These are phyloP conservation scores for Picea glauca DNA, from an alignment of 75 land plant species.

Conservation along the genomic window DNA sequence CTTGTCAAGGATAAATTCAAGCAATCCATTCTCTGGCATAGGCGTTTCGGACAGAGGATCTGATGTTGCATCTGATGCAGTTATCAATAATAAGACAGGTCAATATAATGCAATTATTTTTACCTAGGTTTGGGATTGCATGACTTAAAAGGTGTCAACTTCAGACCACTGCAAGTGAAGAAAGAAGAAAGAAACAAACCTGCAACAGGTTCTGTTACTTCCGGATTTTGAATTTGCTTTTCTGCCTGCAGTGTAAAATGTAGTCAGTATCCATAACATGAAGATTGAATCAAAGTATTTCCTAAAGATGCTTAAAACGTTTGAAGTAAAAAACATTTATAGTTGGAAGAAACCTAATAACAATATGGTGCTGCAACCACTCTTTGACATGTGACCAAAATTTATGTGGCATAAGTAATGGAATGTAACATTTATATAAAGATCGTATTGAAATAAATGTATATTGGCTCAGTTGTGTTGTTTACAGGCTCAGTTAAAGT, in stretches of 20 bases:
- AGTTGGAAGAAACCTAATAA: background rate
- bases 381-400: no score
- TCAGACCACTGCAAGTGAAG: background rate
- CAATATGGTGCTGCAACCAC: background rate
- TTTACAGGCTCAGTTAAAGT: no score
- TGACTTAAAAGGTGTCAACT: background rate
- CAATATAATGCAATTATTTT: no score
- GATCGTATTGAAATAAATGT: no score
- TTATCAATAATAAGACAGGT: background rate
- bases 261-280: background rate
- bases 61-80: background rate
- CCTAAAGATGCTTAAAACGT: no score
- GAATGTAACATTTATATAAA: no score
- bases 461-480: no score
- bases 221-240: background rate
- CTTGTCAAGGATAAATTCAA: constrained; percentile 37
- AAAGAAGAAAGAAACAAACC: constrained; percentile 8
- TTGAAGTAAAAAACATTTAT: no score
- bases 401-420: no score
- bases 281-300: background rate
- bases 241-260: background rate
- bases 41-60: background rate
- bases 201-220: background rate
- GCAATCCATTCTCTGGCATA: constrained; percentile 20
- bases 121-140: background rate